Conservation (phyloP, 1,139 yeast genomes). For the Candida neerlandica region DNA sequence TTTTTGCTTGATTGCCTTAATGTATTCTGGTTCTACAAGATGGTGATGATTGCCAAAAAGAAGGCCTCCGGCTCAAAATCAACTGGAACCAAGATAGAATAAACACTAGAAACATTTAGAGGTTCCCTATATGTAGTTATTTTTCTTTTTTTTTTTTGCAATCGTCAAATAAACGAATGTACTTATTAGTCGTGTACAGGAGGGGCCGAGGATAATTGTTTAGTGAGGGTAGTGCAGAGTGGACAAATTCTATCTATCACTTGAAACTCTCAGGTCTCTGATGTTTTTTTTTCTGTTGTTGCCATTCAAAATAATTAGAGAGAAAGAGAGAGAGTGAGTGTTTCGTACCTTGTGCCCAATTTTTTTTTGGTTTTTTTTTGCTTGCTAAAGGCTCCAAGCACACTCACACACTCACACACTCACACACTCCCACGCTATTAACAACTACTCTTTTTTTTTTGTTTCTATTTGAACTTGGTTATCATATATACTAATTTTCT, state of each 20-base stretch:
- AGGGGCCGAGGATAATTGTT: not conserved
- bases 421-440: too few relatives aligned
- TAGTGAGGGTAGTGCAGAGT: not conserved
- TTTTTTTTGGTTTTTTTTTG: not conserved
- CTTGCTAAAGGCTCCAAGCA: too few relatives aligned
- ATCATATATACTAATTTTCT: not conserved
- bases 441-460: not conserved
- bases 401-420: too few relatives aligned
- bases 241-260: not conserved
- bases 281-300: constrained; percentile 5
- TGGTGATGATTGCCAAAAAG: constrained; percentile 73
- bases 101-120: constrained; percentile 5
- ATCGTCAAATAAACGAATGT: not conserved
- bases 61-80: constrained; percentile 30
- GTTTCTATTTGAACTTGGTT: not conserved
- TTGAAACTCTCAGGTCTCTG: constrained; percentile 6
- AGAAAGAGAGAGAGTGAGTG: not conserved
- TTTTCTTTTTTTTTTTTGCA: not conserved
- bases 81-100: constrained; percentile 25
- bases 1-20: constrained; percentile 68
- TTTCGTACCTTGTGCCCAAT: not conserved
- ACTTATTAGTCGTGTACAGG: not conserved
- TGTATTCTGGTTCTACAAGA: constrained; percentile 77
- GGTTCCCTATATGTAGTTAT: too few relatives aligned
- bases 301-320: not conserved